These are phyloP conservation scores for Fusarium nygamai DNA, from an alignment of 2,329 filamentous ascomycete genomes.

Conservation along the genomic window DNA sequence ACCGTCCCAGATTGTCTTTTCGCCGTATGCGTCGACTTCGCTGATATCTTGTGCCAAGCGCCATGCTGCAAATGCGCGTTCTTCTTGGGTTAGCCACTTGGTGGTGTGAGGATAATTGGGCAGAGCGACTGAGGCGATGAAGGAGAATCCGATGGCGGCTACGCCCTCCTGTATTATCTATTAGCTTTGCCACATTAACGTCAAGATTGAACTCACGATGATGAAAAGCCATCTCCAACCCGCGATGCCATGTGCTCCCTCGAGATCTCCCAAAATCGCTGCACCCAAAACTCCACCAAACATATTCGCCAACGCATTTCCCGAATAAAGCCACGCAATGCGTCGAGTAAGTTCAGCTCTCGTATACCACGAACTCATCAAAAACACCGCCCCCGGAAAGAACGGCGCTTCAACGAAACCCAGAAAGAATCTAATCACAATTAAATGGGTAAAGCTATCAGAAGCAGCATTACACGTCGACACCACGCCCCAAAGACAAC, in stretches of 20 bases:
- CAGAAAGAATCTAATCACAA: slow-evolving; percentile 58
- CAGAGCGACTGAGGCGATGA: slow-evolving; percentile 51
- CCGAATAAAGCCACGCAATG: slow-evolving; percentile 67
- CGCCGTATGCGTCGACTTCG: slow-evolving; percentile 53
- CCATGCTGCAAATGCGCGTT: slow-evolving; percentile 63
- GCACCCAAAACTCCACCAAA: slow-evolving; percentile 63
- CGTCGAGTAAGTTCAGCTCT: slow-evolving; percentile 63
- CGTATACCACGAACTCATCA: slow-evolving; percentile 59
- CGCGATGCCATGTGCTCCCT: slow-evolving; percentile 60
- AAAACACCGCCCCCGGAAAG: slow-evolving; percentile 59
- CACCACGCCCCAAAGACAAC: slow-evolving; percentile 54
- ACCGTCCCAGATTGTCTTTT: slow-evolving; percentile 54
- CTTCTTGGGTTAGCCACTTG: slow-evolving; percentile 60
- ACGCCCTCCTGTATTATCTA: slow-evolving; percentile 47
- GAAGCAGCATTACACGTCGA: slow-evolving; percentile 59
- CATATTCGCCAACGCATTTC: slow-evolving; percentile 63
- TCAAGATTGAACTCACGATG: slow-evolving; percentile 49
- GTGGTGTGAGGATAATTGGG: slow-evolving; percentile 66
- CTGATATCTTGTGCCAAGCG: slow-evolving; percentile 60
- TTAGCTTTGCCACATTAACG: not conserved
- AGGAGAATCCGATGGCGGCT: slow-evolving; percentile 51
- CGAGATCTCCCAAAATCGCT: slow-evolving; percentile 56
- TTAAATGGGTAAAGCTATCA: slow-evolving; percentile 53
- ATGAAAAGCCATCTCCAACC: slow-evolving; percentile 77
- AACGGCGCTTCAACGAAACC: slow-evolving; percentile 59